A percentile compares a stretch with the other conserved stretches of the same genome.
Conservation (phyloP, 305 asterid genomes). For the Fraxinus angustifolia region DNA sequence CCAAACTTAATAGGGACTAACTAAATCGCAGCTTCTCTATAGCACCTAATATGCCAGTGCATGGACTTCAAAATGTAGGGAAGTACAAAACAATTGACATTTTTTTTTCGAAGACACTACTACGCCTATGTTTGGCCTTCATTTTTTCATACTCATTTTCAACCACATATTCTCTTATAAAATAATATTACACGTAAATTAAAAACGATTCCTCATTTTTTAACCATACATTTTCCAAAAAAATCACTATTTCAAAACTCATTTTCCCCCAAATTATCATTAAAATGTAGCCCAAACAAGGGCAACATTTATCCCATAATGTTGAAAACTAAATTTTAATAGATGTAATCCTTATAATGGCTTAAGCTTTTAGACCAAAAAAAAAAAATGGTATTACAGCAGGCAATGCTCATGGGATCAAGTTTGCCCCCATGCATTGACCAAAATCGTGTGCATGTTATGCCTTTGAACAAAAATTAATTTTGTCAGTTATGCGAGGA, state of each 20-base stretch:
- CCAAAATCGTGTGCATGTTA: neutral
- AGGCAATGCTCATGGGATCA: neutral
- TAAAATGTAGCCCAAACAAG: no score
- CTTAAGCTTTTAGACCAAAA: neutral
- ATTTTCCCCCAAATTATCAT: neutral
- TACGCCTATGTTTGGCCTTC: neutral
- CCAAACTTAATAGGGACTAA: neutral
- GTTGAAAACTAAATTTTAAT: neutral
- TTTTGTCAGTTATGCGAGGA: neutral
- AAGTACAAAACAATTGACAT: neutral
- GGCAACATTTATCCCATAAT: neutral
- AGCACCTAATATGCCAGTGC: neutral
- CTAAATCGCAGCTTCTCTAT: neutral
- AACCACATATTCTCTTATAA: neutral
- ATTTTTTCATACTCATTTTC: neutral
- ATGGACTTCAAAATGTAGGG: neutral
- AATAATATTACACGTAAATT: no score
- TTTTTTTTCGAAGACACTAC: neutral
- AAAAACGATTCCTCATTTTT: neutral
- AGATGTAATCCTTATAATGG: neutral
- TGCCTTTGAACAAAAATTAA: neutral
- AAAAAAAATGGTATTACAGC: neutral
- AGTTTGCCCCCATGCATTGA: neutral
- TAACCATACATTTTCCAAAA: neutral
- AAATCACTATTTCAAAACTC: neutral